Conservation (phyloP, 164 flowering plant species). For the Chimonanthus praecox region DNA sequence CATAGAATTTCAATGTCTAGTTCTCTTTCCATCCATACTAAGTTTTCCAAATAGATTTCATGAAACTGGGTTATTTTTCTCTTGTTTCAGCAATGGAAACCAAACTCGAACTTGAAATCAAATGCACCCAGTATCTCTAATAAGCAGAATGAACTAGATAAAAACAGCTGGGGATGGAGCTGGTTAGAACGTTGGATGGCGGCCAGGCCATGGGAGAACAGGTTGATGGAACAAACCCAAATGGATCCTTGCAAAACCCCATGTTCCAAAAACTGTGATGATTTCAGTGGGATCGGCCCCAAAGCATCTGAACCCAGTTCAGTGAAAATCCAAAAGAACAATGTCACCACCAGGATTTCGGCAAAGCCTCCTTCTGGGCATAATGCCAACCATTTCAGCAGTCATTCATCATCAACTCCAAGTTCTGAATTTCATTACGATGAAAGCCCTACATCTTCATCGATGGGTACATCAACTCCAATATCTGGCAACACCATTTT, state of each 20-base stretch:
- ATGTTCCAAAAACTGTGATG: slow-evolving; percentile 30
- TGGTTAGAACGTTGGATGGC: slow-evolving; percentile 99
- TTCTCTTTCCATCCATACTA: not conserved
- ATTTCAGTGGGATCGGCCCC: slow-evolving; percentile 15
- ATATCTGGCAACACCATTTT: slow-evolving; percentile 49
- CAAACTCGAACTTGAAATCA: slow-evolving; percentile 32
- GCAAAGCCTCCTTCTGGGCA: slow-evolving; percentile 63
- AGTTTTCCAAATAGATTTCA: not conserved
- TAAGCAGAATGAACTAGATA: slow-evolving; percentile 51
- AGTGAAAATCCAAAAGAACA: slow-evolving; percentile 68
- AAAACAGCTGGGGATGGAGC: slow-evolving; percentile 87
- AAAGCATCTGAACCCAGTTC: slow-evolving; percentile 40
- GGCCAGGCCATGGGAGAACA: slow-evolving; percentile 93
- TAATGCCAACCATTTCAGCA: slow-evolving; percentile 11
- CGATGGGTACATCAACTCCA: slow-evolving; percentile 73
- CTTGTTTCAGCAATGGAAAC: slow-evolving; percentile 58
- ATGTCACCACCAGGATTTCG: slow-evolving; percentile 69
- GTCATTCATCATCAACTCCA: slow-evolving; percentile 72
- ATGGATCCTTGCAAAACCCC: slow-evolving; percentile 42
- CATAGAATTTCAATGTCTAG: too few relatives aligned
- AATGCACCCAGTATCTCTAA: slow-evolving; percentile 22
- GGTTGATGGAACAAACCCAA: slow-evolving; percentile 65
- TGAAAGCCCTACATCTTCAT: slow-evolving; percentile 73
- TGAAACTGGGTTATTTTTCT: not conserved
- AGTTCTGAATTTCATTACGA: slow-evolving; percentile 66